Base-by-base conservation (phyloP, 495 filamentous ascomycete species). In the Neurospora tetraspora region DNA sequence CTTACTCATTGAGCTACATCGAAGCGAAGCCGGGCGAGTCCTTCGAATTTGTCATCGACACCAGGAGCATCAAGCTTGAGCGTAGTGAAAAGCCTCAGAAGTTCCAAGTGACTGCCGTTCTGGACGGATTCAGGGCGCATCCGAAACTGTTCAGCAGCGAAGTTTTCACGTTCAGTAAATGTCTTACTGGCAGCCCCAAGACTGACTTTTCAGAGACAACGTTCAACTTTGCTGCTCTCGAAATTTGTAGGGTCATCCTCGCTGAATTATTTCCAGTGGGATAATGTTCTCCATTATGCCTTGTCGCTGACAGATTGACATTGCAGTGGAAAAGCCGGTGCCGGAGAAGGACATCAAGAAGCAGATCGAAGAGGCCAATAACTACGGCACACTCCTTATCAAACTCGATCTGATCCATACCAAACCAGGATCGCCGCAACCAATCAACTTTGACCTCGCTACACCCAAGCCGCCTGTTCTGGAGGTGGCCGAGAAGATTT, bases 1-100 rank as follows among this genome's bases (percentile, higher is more conserved):
- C 73, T 0, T 45, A 73, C 42, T 9, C 72, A 1, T 20, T 75
- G 11, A 74, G 75, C 45, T 77, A 76, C 39, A 76, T 78, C 16
- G 74, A 76, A 31, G 71, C 68, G 16, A 75, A 73, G n/a, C 61
- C 73, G 0, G 76, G 71, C 38, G 69, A 40, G 5, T 20, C 4
- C 1, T 78, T 74, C 45, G 20, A 3, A 8, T 69, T 76, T 8
- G 8, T 42, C 2, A 20, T 72, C 10, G 4, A 20, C 18, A 18
- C 40, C 40, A 42, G 40, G 40, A 1, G 5, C 40, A 42, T 18
- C 0, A 18, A 18, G 14, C 40, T 42, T 42, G 4, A 42, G 16
- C 27, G 27, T 27, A 2, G 27, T 27, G 27, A 27, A 27, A 42
- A 42, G 5, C 40, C 40, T 39, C 39, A 39, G 16, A 18, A 6